These are phyloP conservation scores for Hirschfeldia incana DNA, from an alignment of 345 rosid species.

Conservation along the genomic window DNA sequence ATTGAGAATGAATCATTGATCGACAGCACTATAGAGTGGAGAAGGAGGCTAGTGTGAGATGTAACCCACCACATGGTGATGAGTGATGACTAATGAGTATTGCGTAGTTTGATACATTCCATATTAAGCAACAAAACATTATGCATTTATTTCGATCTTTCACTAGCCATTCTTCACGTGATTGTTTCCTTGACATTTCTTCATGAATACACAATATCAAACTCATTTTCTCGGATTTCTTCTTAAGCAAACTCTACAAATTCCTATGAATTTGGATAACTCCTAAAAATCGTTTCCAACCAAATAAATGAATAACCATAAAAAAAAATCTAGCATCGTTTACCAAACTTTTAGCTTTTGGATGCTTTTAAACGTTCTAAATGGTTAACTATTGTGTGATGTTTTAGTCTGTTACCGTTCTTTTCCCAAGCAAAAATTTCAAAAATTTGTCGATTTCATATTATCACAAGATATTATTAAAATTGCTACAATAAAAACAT, in stretches of 20 bases:
- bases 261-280: conserved; percentile 7
- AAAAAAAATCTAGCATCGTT: background rate
- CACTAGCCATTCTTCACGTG: conserved; percentile 34
- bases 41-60: conserved; percentile 23
- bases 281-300: background rate
- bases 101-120: conserved; percentile 32
- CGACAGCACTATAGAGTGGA: conserved; percentile 32
- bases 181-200: conserved; percentile 30
- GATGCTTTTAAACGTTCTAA: background rate
- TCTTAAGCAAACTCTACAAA: conserved; percentile 23
- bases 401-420: background rate
- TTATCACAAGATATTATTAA: background rate
- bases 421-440: background rate
- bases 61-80: conserved; percentile 38
- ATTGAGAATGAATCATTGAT: conserved; percentile 19
- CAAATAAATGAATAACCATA: background rate
- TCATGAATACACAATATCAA: background rate
- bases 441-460: background rate
- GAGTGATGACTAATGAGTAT: conserved; percentile 21
- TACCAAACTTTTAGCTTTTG: background rate
- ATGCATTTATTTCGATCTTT: conserved; percentile 31
- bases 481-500: too few species aligned
- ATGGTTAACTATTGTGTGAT: background rate
- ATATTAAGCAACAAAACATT: conserved; percentile 34
- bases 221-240: conserved; percentile 11